Evolutionary conservation across 768 basidiomycete species (phyloP).

Genomic region (Phanerochaete sordida): DNA sequence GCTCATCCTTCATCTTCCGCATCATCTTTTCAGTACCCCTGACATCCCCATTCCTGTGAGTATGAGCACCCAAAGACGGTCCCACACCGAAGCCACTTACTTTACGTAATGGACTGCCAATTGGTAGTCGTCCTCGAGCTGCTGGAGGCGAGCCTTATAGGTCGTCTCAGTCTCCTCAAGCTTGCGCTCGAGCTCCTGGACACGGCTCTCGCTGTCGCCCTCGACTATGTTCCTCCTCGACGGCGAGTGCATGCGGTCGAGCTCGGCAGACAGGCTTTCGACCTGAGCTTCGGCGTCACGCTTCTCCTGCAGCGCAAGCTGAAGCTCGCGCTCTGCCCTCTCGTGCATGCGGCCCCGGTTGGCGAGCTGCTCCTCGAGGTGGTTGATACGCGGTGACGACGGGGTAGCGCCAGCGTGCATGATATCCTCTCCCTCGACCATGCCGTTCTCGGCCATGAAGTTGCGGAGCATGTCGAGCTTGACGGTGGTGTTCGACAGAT

Average conservation of each 20-base stretch:
- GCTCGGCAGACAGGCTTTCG: slow-evolving; percentile 56
- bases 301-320: slow-evolving; percentile 59
- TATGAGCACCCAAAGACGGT: slow-evolving; percentile 14
- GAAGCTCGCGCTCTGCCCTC: slow-evolving; percentile 71
- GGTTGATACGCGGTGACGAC: slow-evolving; percentile 48
- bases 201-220: slow-evolving; percentile 43
- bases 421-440: slow-evolving; percentile 72
- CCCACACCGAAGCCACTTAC: slow-evolving; percentile 43
- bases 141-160: slow-evolving; percentile 77
- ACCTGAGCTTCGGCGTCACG: slow-evolving; percentile 74
- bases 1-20: slow-evolving; percentile 92
- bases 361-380: slow-evolving; percentile 75
- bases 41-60: slow-evolving; percentile 2
- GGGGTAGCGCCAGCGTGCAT: slow-evolving; percentile 37
- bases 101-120: slow-evolving; percentile 97
- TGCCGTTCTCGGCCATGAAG: slow-evolving; percentile 85
- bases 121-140: slow-evolving; percentile 94
- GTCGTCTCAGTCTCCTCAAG: slow-evolving; percentile 74
- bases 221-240: slow-evolving; percentile 31
- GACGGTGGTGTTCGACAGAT: slow-evolving; percentile 64
- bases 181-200: slow-evolving; percentile 70
- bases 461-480: slow-evolving; percentile 78
- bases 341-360: slow-evolving; percentile 74
- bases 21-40: slow-evolving; percentile 99
- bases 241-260: slow-evolving; percentile 62